Evolutionary conservation across 495 filamentous ascomycete genomes (phyloP).

Genomic region (Tuber borchii): DNA sequence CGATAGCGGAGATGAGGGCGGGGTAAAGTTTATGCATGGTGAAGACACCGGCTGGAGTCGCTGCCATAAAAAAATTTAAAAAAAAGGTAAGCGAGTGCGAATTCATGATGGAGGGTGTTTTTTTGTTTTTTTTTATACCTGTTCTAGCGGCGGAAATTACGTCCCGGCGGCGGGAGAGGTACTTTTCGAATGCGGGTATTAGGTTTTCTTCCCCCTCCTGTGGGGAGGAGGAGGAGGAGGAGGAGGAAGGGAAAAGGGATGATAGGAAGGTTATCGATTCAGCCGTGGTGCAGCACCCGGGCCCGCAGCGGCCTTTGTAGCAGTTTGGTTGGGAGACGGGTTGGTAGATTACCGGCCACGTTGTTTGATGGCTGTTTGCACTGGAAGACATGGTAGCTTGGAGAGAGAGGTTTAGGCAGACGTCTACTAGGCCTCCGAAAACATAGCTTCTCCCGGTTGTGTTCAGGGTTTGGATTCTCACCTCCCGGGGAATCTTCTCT

Average conservation of each 20-base stretch:
- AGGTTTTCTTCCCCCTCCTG: neutral
- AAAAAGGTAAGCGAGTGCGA: neutral
- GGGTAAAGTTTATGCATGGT: neutral
- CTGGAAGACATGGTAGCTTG: slow-evolving; percentile 10
- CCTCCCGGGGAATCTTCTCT: neutral
- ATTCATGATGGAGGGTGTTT: neutral
- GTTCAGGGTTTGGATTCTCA: neutral
- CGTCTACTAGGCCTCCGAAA: slow-evolving; percentile 48
- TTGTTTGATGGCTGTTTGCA: neutral
- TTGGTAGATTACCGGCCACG: slow-evolving; percentile 16
- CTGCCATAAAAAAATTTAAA: neutral
- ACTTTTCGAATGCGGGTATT: neutral
- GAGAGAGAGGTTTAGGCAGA: slow-evolving; percentile 65
- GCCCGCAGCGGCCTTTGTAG: slow-evolving; percentile 10
- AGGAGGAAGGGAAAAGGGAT: slow-evolving; percentile 6
- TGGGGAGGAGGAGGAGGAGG: neutral
- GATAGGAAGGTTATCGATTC: slow-evolving; percentile 19
- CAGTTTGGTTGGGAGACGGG: slow-evolving; percentile 16
- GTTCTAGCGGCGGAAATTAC: neutral
- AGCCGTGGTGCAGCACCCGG: slow-evolving; percentile 5
- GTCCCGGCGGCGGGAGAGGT: neutral
- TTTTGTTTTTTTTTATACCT: neutral
- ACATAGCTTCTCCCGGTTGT: slow-evolving; percentile 2
- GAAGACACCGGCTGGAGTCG: neutral
- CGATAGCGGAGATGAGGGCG: neutral